These are phyloP conservation scores for Beauveria sp. DNA, from an alignment of 2,329 filamentous ascomycete genomes.

Conservation along the genomic window DNA sequence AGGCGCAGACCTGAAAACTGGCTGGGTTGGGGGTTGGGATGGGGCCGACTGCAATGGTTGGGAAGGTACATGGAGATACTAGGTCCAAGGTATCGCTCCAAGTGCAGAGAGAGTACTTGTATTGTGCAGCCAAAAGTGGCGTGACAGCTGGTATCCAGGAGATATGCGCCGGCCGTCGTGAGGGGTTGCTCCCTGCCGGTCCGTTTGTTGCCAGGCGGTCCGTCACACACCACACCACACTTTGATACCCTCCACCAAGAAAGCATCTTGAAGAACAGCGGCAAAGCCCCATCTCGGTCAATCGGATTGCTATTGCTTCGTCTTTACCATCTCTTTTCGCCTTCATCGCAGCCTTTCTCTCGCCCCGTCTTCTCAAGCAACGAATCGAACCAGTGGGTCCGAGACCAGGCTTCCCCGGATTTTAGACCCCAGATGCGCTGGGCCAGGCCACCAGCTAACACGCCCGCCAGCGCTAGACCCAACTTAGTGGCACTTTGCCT, in stretches of 20 bases:
- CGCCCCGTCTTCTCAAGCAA: conserved; percentile 1
- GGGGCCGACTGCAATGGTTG: background rate
- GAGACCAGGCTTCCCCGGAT: conserved; percentile 19
- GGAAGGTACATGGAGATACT: conserved; percentile 6
- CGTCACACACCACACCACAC: conserved; percentile 4
- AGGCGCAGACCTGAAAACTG: background rate
- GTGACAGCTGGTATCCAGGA: conserved; percentile 1
- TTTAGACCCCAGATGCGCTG: conserved; percentile 18
- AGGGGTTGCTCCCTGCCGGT: conserved; percentile 1
- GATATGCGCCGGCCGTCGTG: background rate
- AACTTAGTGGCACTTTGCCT: background rate
- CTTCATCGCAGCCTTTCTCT: background rate
- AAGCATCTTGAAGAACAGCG: background rate
- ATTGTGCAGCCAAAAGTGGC: conserved; percentile 1
- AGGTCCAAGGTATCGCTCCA: background rate
- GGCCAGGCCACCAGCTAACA: conserved; percentile 4
- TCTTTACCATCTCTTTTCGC: background rate
- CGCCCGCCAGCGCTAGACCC: conserved; percentile 8
- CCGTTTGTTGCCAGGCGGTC: background rate
- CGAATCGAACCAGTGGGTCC: conserved; percentile 14
- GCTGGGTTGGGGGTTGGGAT: background rate
- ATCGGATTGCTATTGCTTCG: background rate
- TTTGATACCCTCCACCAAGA: background rate
- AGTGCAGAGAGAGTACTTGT: background rate
- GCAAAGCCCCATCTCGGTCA: background rate